phyloP scores from a whole-genome alignment of 2,329 filamentous ascomycete species.

The Scorias spongiosa region DNA sequence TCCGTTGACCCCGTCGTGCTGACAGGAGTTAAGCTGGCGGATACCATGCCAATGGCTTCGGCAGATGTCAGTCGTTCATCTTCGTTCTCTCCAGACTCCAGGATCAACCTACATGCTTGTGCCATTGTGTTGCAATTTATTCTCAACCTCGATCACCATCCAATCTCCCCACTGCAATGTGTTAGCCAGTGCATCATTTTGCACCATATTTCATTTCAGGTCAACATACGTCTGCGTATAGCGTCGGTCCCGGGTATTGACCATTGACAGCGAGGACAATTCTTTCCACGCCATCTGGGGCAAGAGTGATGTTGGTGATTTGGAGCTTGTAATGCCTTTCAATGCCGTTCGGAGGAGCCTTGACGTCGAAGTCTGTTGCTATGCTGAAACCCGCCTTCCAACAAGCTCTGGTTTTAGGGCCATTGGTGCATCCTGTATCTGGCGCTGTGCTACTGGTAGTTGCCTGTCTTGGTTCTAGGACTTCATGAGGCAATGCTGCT shows the following conservation, averaged over 20 bases:
- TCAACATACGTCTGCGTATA: conserved; percentile 36
- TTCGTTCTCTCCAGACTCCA: too few species aligned
- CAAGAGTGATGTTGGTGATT: conserved; percentile 21
- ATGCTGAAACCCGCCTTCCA: conserved; percentile 30
- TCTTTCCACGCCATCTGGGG: conserved; percentile 24
- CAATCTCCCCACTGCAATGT: conserved; percentile 29
- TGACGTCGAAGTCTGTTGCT: conserved; percentile 29
- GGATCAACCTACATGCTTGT: conserved; percentile 29
- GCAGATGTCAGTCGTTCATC: background rate
- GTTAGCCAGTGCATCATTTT: background rate
- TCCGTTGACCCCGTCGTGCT: conserved; percentile 41
- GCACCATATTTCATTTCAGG: conserved; percentile 26
- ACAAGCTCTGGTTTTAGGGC: conserved; percentile 24
- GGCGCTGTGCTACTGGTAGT: background rate
- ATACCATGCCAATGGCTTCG: conserved; percentile 44
- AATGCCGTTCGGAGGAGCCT: conserved; percentile 25
- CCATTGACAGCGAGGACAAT: conserved; percentile 41
- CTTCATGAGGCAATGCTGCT: background rate
- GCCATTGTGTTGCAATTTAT: conserved; percentile 37
- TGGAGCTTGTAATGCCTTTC: conserved; percentile 20
- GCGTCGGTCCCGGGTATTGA: conserved; percentile 50
- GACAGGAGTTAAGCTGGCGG: conserved; percentile 38
- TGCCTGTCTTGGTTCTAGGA: conserved; percentile 2
- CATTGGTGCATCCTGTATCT: conserved; percentile 23
- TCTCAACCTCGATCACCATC: conserved; percentile 40